Evolutionary conservation across 192 early-diverging fungal genomes (phyloP), one percentile per base, ranked within the genome.

Genomic region (Coemansia sp.): DNA sequence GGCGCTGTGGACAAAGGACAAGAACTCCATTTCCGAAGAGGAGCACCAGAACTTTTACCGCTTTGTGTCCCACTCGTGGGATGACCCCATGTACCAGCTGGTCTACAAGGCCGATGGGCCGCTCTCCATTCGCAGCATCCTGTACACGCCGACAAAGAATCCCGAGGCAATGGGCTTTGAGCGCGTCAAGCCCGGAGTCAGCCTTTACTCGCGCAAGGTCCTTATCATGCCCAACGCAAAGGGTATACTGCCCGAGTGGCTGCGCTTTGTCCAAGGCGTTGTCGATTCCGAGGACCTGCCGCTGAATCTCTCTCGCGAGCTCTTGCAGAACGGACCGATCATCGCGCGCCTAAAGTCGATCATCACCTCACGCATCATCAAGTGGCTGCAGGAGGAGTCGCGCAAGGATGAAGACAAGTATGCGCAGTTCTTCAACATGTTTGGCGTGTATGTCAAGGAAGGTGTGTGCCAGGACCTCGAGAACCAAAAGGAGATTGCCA

Each of bases 251-350:
- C 96, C 97, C 44, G 84, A 88, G 58, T 99, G 77, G 77, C 84
- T 98, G 23, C 82, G 83, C n/a, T 99, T 99, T 80, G 60, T 99
- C 66, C 88, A 90, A 78, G 97, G 92, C 37, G 75, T 99, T 40
- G 89, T 99, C 13, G 97, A 99, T 81, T 89, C 92, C 1, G 95
- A 98, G 72, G 96, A 99, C 67, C 77, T 98, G 57, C 96, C 97
- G n/a, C 81, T 99, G 48, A 98, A 98, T 61, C 94, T 99, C 17
- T 98, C 96, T 6, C 89, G 97, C 57, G 97, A 99, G 81, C 96
- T 95, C 8, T 82, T 99, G 47, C 97, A 99, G 80, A 88, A 95
- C 57, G 86, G 91, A 67, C 85, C 84, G 25, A 70, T 86, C 23
- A 86, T 98, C 53, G 87, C 87, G 72, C 70, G 86, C 20, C 95